A percentile compares a stretch with the other conserved stretches of the same genome.
These are phyloP conservation scores for Lagenidium giganteum DNA, from an alignment of 352 stramenopile species.

Conservation along the genomic window DNA sequence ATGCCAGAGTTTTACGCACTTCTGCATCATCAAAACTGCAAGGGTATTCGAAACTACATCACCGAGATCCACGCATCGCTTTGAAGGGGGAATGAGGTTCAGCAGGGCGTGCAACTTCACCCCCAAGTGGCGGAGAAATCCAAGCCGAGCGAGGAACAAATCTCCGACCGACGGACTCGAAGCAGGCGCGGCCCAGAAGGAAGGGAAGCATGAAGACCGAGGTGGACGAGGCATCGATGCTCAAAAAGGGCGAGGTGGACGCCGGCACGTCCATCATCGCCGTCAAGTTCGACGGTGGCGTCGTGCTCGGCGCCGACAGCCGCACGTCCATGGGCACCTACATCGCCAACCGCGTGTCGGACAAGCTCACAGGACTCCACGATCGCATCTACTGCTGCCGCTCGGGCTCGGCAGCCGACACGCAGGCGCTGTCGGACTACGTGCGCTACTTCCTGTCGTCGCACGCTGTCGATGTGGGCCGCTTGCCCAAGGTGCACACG, in stretches of 20 bases:
- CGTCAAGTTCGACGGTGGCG: slow-evolving; percentile 93
- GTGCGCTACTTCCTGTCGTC: slow-evolving; percentile 77
- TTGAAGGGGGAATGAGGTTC: too few species aligned
- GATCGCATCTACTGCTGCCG: slow-evolving; percentile 98
- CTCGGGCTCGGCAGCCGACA: slow-evolving; percentile 97
- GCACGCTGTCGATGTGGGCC: slow-evolving; percentile 81
- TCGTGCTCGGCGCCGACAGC: slow-evolving; percentile 95
- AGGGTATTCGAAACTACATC: too few species aligned
- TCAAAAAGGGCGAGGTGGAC: slow-evolving; percentile 90
- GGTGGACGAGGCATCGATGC: slow-evolving; percentile 58
- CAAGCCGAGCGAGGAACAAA: too few species aligned
- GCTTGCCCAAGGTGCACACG: slow-evolving; percentile 93
- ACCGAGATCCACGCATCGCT: too few species aligned
- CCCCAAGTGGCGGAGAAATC: too few species aligned
- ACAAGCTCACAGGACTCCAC: slow-evolving; percentile 97
- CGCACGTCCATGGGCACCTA: slow-evolving; percentile 94
- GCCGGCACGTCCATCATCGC: slow-evolving; percentile 99
- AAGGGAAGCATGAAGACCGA: slow-evolving; percentile 27
- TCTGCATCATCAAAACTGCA: too few species aligned
- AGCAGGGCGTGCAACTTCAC: too few species aligned
- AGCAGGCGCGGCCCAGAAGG: neutral
- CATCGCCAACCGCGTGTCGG: slow-evolving; percentile 96
- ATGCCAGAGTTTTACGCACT: too few species aligned
- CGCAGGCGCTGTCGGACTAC: slow-evolving; percentile 88
- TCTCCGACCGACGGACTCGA: too few species aligned